phyloP scores from a whole-genome alignment of 305 asterid species.

The Fraxinus baroniana region DNA sequence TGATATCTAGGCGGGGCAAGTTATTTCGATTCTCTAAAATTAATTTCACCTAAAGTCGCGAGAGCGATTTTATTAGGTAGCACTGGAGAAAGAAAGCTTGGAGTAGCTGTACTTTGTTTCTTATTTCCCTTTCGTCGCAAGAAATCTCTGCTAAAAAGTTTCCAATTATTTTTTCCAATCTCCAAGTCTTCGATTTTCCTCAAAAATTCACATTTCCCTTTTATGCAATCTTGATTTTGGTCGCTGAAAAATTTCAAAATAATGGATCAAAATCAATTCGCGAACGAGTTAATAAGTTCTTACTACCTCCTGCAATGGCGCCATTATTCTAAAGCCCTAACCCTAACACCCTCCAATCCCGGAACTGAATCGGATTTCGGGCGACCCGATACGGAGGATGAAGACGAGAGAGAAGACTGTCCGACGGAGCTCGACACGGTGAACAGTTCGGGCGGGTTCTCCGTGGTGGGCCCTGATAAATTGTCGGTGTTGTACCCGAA shows the following conservation, averaged over 20 bases:
- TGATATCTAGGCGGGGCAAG: not conserved
- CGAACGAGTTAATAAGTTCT: conserved; percentile 38
- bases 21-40: not conserved
- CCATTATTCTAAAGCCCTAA: conserved; percentile 40
- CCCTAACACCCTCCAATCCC: conserved; percentile 22
- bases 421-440: conserved; percentile 78
- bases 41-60: not conserved
- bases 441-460: conserved; percentile 73
- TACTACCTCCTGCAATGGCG: conserved; percentile 51
- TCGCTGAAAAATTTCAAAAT: conserved; percentile 32
- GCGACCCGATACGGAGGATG: conserved; percentile 13
- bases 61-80: not conserved
- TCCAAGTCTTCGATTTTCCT: not conserved
- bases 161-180: not conserved
- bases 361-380: conserved; percentile 26
- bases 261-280: conserved; percentile 41
- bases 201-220: not conserved
- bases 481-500: conserved; percentile 66
- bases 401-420: conserved; percentile 53
- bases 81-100: not conserved
- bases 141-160: conserved; percentile 6
- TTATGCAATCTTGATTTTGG: not conserved
- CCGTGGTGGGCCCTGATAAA: conserved; percentile 77
- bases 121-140: conserved; percentile 6
- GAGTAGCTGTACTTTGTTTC: conserved; percentile 13